Base-by-base conservation (phyloP, 352 stramenopile species). In the Globisporangium emineosum region DNA sequence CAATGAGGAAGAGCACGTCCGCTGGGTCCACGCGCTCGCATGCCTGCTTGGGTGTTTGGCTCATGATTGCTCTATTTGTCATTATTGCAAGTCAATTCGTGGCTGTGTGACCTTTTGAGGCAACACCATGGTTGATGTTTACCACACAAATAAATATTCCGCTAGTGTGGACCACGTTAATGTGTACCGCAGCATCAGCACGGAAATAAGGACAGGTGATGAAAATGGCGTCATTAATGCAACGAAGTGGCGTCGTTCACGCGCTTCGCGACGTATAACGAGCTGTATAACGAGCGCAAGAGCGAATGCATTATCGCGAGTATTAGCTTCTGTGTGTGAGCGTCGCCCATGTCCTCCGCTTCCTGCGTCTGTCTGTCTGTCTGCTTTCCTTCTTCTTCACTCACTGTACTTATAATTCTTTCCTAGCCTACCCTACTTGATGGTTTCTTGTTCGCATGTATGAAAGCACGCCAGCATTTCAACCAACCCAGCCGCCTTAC, bases 1-100 rank as follows among this genome's bases (percentile, higher is more conserved):
- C 64, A 40, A 91, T 67, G 42, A 89, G 72, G 55, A 78, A 85
- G n/a, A 89, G 68, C 57, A 88, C 65, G 60, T 84, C 70, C 8
- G 21, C 64, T 15, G 65, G 21, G 25, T 57, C 42, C 7, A 45
- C 42, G n/a, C 21, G 21, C 23, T 27, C 35, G 27, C n/a, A 15
- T 27, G 8, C 7, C 9, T 61, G 23, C 55, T 33, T 60, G 30
- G 61, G 8, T 47, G 43, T 12, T 30, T n/a, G 21, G 51, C 17
- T 57, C 51, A 27, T 29, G 29, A 12, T 12, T n/a, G n/a, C n/a
- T n/a, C n/a, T n/a, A n/a, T n/a, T n/a, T n/a, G n/a, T n/a, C n/a
- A n/a, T n/a, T n/a, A n/a, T n/a, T n/a, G n/a, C n/a, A n/a, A n/a
- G n/a, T n/a, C n/a, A n/a, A n/a, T n/a, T n/a, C n/a, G n/a, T n/a